Base-by-base conservation (phyloP, 1,139 yeast genomes). In the Petasospora fabianii region DNA sequence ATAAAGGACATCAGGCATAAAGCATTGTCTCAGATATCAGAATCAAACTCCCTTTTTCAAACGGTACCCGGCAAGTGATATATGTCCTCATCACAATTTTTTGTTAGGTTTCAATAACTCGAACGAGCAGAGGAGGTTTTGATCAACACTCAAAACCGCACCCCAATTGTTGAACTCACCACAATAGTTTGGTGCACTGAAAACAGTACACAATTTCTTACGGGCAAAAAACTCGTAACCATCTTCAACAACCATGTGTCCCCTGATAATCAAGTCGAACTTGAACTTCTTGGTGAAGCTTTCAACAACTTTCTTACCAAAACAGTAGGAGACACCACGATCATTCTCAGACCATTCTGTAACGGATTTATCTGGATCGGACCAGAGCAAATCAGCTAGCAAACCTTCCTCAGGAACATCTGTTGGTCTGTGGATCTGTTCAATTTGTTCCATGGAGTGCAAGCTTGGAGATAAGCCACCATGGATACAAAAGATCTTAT, bases 221-320 rank as follows among this genome's bases (percentile, higher is more conserved):
- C 75, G 78, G 44, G 83, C 81, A 61, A 84, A 86, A 56, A 86
- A 86, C 59, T 86, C 96, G 58, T 86, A 86, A 4, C 96, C 96
- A 59, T 86, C 95, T 62, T 86, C 95, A 32, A 86, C 96, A 35
- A 86, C 96, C 95, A 86, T 86, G 60, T 86, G 96, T 13, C 95
- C 95, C 52, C 96, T 68, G 24, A 84, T 88, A 48, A 86, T 74
- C 52, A 86, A 66, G 61, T 86, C 96, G 64, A 86, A 81, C 42
- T 81, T 78, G 61, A 85, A 84, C 35, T 71, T 71, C 16, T 73
- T 62, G 52, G 86, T 81, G 54, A 86, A 86, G 50, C 75, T 73
- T 50, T 79, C 81, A 9, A 86, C 88, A 42, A 84, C 84, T 42
- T 75, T 75, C 48, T 75, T 76, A 28, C 90, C 88, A 63, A 85